phyloP scores from a whole-genome alignment of 129 eudicot species.

The Erigeron canadensis region DNA sequence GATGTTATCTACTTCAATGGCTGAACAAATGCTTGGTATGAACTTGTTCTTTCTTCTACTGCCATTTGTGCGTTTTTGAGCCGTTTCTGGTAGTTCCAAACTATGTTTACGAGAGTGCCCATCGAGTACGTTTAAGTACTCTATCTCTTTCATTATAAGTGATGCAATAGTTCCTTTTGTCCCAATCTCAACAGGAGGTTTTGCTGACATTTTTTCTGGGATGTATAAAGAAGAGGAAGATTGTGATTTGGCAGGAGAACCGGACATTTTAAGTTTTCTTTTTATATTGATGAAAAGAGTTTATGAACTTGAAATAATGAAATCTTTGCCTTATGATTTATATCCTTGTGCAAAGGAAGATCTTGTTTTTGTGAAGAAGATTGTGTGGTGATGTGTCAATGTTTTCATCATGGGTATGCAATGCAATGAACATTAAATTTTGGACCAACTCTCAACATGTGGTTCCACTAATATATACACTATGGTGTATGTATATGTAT shows the following conservation, averaged over 20 bases:
- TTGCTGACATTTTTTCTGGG: conserved; percentile 30
- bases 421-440: conserved; percentile 39
- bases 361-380: conserved; percentile 31
- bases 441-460: conserved; percentile 31
- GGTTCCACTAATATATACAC: neutral
- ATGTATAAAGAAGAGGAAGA: conserved; percentile 22
- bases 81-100: conserved; percentile 17
- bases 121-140: conserved; percentile 43
- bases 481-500: neutral
- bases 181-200: conserved; percentile 58
- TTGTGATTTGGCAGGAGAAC: conserved; percentile 30
- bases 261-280: conserved; percentile 32
- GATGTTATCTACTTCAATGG: conserved; percentile 49
- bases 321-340: conserved; percentile 34
- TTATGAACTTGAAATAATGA: conserved; percentile 23
- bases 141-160: conserved; percentile 68
- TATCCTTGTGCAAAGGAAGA: conserved; percentile 14
- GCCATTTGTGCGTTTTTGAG: conserved; percentile 12
- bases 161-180: conserved; percentile 68
- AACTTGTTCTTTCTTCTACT: conserved; percentile 47
- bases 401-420: conserved; percentile 43
- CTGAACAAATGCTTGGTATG: conserved; percentile 64
- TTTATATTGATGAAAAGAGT: neutral
- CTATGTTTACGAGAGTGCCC: conserved; percentile 14
- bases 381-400: conserved; percentile 39